Evolutionary conservation across 2,329 filamentous ascomycete species (phyloP).

Genomic region (Coniochaeta sp.): DNA sequence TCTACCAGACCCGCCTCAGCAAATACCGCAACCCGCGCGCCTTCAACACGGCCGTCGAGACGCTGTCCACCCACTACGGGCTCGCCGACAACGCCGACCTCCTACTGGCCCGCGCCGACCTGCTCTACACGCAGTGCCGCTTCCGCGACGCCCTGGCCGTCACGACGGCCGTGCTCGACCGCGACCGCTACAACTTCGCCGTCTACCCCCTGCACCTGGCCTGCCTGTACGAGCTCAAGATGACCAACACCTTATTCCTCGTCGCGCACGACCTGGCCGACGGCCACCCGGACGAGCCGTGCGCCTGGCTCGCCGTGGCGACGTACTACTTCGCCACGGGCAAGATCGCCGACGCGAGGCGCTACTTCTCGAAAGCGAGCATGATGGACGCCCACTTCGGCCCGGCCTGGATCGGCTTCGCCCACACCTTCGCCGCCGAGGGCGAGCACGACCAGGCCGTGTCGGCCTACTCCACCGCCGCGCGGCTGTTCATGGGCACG

Average conservation of each 20-base stretch:
- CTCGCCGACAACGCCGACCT: constrained; percentile 83
- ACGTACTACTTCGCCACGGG: constrained; percentile 88
- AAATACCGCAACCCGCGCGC: constrained; percentile 86
- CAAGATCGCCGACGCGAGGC: constrained; percentile 85
- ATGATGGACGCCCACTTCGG: constrained; percentile 98
- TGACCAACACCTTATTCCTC: constrained; percentile 84
- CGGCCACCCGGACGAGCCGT: constrained; percentile 82
- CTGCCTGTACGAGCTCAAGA: constrained; percentile 78
- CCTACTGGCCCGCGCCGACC: constrained; percentile 80
- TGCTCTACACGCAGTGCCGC: constrained; percentile 89
- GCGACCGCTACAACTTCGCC: constrained; percentile 82
- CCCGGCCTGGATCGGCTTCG: constrained; percentile 97
- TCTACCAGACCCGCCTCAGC: constrained; percentile 90
- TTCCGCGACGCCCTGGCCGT: constrained; percentile 82
- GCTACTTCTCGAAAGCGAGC: constrained; percentile 95
- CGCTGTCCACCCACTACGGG: constrained; percentile 87
- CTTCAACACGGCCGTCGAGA: constrained; percentile 81
- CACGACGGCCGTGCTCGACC: constrained; percentile 73
- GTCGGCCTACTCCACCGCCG: constrained; percentile 92
- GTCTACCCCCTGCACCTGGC: constrained; percentile 89
- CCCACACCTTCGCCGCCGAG: constrained; percentile 95
- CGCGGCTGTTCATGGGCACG: constrained; percentile 90
- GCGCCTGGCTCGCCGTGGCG: constrained; percentile 89
- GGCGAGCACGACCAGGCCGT: constrained; percentile 98
- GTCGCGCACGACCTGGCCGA: constrained; percentile 90